Evolutionary conservation across 2,329 filamentous ascomycete genomes (phyloP).

Genomic region (Calycina herbarum): DNA sequence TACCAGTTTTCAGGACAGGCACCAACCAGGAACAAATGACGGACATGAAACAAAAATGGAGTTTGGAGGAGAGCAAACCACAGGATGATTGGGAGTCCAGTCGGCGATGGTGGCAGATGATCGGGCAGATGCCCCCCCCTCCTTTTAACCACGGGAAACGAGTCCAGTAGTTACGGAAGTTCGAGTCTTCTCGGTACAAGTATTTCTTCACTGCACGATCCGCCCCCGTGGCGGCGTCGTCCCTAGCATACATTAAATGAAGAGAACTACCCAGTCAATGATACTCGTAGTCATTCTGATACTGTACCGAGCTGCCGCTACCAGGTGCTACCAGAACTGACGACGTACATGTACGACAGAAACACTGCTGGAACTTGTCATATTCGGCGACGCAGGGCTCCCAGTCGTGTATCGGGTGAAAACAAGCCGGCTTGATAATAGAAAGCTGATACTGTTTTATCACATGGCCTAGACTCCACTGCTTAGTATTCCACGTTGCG

Average conservation of each 20-base stretch:
- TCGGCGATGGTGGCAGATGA: neutral
- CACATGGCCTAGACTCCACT: too few relatives aligned
- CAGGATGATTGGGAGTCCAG: neutral
- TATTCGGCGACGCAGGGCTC: neutral
- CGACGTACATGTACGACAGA: neutral
- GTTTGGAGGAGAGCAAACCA: neutral
- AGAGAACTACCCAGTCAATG: too few relatives aligned
- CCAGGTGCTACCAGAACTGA: too few relatives aligned
- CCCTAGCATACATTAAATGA: neutral
- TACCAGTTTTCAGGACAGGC: neutral
- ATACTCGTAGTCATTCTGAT: neutral
- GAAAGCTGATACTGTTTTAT: neutral
- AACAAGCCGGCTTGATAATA: neutral
- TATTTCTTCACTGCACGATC: neutral
- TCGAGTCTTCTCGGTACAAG: neutral
- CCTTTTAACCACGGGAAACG: neutral
- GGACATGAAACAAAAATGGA: neutral
- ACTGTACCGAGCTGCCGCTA: neutral
- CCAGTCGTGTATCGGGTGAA: neutral
- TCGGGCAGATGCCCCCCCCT: neutral
- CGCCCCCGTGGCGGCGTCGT: neutral
- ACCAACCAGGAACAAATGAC: constrained; percentile 3
- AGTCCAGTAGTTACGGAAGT: neutral
- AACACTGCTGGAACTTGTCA: constrained; percentile 3
- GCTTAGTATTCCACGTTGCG: too few relatives aligned